A percentile compares a stretch with the other conserved stretches of the same genome.
Conservation (phyloP, 768 basidiomycete species). For the Pulveroboletus sp. region DNA sequence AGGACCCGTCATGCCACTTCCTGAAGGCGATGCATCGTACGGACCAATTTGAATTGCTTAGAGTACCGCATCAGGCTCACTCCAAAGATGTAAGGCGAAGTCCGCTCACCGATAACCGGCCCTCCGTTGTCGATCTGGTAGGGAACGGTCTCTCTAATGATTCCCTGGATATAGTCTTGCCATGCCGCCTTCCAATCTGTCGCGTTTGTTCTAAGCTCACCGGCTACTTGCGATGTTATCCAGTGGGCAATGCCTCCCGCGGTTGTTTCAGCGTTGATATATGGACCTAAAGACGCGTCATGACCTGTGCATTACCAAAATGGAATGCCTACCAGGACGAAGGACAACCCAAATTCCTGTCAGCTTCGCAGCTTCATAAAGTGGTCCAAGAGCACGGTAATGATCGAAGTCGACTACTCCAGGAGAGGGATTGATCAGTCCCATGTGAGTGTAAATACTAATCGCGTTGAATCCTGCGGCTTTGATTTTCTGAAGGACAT, state of each 20-base stretch:
- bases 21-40: conserved; percentile 6
- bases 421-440: conserved; percentile 67
- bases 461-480: conserved; percentile 78
- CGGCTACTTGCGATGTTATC: conserved; percentile 66
- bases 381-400: conserved; percentile 63
- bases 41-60: conserved; percentile 57
- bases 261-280: conserved; percentile 81
- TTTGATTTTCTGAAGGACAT: conserved; percentile 78
- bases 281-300: conserved; percentile 23
- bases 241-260: conserved; percentile 73
- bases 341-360: conserved; percentile 79
- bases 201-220: conserved; percentile 64
- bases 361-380: conserved; percentile 71
- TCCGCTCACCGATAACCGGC: conserved; percentile 62
- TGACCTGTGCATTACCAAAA: background rate
- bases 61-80: conserved; percentile 1
- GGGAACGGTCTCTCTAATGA: conserved; percentile 56
- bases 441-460: conserved; percentile 83
- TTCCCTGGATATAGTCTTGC: conserved; percentile 66
- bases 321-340: conserved; percentile 60
- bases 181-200: conserved; percentile 70
- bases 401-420: conserved; percentile 72
- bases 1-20: background rate
- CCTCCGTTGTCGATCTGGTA: conserved; percentile 73
- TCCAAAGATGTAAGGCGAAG: background rate